Evolutionary conservation across 345 rosid species (phyloP).

Genomic region (Eucalyptus sp.): DNA sequence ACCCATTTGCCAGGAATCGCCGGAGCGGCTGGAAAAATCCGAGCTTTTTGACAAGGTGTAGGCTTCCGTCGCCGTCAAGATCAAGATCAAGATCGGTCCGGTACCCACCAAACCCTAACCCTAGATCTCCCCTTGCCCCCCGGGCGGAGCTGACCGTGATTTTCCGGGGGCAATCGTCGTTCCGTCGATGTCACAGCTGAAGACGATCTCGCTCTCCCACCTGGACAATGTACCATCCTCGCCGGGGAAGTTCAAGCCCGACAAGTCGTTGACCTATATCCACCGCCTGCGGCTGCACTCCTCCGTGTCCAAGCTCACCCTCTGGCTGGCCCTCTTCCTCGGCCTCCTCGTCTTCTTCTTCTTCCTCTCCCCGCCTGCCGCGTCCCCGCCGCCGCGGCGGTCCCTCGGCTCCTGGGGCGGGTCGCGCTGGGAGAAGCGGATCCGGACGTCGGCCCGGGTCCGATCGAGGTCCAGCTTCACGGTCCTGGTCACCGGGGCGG

Average conservation of each 20-base stretch:
- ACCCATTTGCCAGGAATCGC: background rate
- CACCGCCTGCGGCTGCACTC: conserved; percentile 18
- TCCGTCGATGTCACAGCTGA: background rate
- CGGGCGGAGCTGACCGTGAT: background rate
- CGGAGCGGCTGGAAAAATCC: background rate
- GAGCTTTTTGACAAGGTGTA: background rate
- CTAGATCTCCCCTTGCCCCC: background rate
- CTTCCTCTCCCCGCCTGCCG: conserved; percentile 12
- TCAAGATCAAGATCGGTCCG: background rate
- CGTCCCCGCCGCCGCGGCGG: background rate
- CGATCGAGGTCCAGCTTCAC: background rate
- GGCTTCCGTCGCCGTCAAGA: background rate
- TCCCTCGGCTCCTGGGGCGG: conserved; percentile 12
- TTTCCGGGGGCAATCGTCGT: background rate
- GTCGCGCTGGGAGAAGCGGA: conserved; percentile 13
- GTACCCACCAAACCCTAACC: background rate
- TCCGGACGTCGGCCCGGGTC: conserved; percentile 4
- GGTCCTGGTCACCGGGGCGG: conserved; percentile 26
- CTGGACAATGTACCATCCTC: conserved; percentile 25
- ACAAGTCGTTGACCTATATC: conserved; percentile 3
- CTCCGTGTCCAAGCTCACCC: conserved; percentile 12
- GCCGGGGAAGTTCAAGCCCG: conserved; percentile 35
- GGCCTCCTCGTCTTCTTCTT: conserved; percentile 21
- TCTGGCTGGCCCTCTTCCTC: conserved; percentile 21
- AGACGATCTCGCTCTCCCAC: conserved; percentile 7